A percentile compares a stretch with the other conserved stretches of the same genome.
phyloP scores from a whole-genome alignment of 768 basidiomycete genomes.

The Sporobolomyces phaffii region DNA sequence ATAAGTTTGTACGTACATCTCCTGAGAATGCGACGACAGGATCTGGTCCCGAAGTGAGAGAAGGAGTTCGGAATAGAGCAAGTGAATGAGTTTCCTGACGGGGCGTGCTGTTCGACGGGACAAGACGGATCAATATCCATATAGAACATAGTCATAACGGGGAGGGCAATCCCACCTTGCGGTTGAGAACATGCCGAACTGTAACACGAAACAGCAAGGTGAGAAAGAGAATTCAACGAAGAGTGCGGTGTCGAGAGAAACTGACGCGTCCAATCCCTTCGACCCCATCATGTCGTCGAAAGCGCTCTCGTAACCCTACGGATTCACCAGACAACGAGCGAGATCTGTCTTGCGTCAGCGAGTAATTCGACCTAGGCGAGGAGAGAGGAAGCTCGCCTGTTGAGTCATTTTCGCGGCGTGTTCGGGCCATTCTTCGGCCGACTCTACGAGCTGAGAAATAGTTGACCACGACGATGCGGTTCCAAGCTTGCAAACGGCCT shows the following conservation, averaged over 20 bases:
- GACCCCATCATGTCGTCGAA: slow-evolving; percentile 18
- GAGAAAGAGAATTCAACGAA: no score
- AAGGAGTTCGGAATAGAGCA: slow-evolving; percentile 22
- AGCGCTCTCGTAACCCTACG: slow-evolving; percentile 12
- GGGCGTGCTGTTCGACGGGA: slow-evolving; percentile 20
- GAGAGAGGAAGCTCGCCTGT: not conserved
- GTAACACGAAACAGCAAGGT: not conserved
- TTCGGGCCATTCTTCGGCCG: not conserved
- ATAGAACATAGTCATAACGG: no score
- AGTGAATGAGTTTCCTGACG: slow-evolving; percentile 24
- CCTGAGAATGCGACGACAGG: not conserved
- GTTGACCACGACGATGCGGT: not conserved
- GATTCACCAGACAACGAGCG: not conserved
- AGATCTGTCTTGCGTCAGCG: not conserved
- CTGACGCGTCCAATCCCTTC: slow-evolving; percentile 25
- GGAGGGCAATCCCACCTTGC: slow-evolving; percentile 2
- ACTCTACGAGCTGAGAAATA: not conserved
- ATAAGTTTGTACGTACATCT: not conserved
- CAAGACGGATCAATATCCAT: not conserved
- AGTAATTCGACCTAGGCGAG: not conserved
- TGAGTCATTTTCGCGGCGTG: not conserved
- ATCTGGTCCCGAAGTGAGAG: not conserved
- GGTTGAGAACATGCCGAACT: slow-evolving; percentile 5
- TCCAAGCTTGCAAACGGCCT: slow-evolving; percentile 21
- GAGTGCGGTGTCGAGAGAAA: not conserved